phyloP scores from a whole-genome alignment of 176 grass and related monocot genomes.

The Oryza glaberrima region DNA sequence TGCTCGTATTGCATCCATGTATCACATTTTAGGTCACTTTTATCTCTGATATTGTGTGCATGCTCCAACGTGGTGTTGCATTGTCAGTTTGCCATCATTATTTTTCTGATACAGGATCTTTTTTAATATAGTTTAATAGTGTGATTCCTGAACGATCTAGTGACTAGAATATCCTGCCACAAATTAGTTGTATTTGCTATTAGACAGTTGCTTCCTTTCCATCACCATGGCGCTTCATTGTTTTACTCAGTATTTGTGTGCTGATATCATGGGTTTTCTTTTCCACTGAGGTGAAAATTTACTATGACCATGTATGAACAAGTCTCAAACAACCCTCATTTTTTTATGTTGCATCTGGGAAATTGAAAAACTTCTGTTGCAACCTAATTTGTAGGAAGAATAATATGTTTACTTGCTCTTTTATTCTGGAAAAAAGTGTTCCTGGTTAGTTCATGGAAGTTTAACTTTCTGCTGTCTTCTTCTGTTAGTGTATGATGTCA shows the following conservation, averaged over 20 bases:
- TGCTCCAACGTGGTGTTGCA: background rate
- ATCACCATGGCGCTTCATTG: background rate
- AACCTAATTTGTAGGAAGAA: background rate
- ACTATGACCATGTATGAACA: background rate
- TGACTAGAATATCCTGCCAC: background rate
- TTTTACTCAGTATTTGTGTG: background rate
- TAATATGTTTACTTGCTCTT: background rate
- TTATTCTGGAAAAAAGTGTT: background rate
- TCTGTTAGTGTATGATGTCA: conserved; percentile 94
- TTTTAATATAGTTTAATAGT: background rate
- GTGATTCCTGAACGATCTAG: background rate
- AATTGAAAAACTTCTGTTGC: background rate
- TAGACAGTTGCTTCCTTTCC: background rate
- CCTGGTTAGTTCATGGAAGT: conserved; percentile 9
- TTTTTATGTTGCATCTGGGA: background rate
- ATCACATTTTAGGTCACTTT: background rate
- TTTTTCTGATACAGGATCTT: background rate
- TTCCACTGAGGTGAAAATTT: background rate
- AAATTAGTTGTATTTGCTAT: background rate
- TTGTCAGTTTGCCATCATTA: background rate
- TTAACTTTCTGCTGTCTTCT: conserved; percentile 52
- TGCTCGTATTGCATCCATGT: background rate
- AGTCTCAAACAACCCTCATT: background rate
- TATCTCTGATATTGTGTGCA: background rate
- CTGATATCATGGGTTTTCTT: conserved; percentile 15